Base-by-base conservation (phyloP, 2,329 filamentous ascomycete genomes). In the Fusarium floridanum region DNA sequence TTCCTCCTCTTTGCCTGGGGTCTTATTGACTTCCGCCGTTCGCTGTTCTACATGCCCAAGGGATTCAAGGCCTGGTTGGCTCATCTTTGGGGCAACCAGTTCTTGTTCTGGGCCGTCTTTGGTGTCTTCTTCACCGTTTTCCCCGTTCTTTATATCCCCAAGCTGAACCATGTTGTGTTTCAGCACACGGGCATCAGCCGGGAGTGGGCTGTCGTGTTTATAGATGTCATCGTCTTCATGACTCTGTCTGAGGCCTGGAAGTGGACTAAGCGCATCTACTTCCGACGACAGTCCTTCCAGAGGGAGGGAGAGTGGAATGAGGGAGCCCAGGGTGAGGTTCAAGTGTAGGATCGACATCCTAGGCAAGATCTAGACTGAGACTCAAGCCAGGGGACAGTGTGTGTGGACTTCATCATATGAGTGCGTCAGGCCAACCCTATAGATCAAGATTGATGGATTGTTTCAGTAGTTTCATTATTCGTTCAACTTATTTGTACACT, bases 1-100 rank as follows among this genome's bases (percentile, higher is more conserved):
- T 91, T 91, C 11, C 86, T 93, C n/a, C 89, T 93, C 83, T 86
- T 92, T 36, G 91, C 91, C 0, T 93, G 92, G 92, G 91, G 93
- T 76, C 90, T 92, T 83, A 87, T 92, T 66, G 86, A 92, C 76
- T 86, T 90, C 79, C 89, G 91, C 22, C 88, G 90, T 17, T 91
- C 88, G 14, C 90, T 93, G 81, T 93, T 93, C 85, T 86, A 88
- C 75, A 87, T 87, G 41, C 86, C 87, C 74, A 82, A 82, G 65
- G 87, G 88, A 74, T 86, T 76, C 85, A 68, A 53, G 45, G 85
- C 89, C 62, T 92, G 90, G 90, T 71, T 89, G 70, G 71, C 82
- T 55, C 88, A 91, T 20, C 75, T 89, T 10, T 90, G 87, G 88
- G 79, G 84, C 59, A 91, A 91, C 80, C 82, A 85, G 73, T 90